Evolutionary conservation across 345 rosid genomes (phyloP).

Genomic region (Mercurialis annua): DNA sequence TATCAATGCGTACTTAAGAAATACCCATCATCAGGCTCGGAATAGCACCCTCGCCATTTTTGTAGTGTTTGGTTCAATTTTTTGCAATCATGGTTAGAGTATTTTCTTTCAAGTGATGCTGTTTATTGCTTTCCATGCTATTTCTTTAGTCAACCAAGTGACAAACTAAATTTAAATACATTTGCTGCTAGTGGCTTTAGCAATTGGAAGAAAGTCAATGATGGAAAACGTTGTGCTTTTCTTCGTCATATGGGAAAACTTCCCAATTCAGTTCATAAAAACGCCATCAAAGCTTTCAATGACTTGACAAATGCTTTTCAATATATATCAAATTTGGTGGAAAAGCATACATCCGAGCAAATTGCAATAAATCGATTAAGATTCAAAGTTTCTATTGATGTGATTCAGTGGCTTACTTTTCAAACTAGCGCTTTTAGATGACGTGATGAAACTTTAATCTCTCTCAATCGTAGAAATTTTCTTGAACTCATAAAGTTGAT

Average conservation of each 20-base stretch:
- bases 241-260: background rate
- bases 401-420: background rate
- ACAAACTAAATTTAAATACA: background rate
- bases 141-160: background rate
- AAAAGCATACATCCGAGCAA: background rate
- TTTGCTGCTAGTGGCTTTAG: background rate
- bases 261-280: conserved; percentile 1
- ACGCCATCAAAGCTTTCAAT: background rate
- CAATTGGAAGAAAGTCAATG: background rate
- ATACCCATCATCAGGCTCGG: background rate
- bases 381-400: background rate
- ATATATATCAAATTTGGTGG: background rate
- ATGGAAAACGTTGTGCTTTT: background rate
- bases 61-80: background rate
- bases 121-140: background rate
- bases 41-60: background rate
- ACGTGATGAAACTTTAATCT: background rate
- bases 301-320: background rate
- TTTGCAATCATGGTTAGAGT: background rate
- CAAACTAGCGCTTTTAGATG: background rate
- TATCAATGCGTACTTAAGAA: background rate
- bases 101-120: background rate
- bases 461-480: background rate
- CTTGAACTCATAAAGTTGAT: background rate
- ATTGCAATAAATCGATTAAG: background rate